phyloP scores from a whole-genome alignment of 106 monocot genomes.

The Hemerocallis citrina region DNA sequence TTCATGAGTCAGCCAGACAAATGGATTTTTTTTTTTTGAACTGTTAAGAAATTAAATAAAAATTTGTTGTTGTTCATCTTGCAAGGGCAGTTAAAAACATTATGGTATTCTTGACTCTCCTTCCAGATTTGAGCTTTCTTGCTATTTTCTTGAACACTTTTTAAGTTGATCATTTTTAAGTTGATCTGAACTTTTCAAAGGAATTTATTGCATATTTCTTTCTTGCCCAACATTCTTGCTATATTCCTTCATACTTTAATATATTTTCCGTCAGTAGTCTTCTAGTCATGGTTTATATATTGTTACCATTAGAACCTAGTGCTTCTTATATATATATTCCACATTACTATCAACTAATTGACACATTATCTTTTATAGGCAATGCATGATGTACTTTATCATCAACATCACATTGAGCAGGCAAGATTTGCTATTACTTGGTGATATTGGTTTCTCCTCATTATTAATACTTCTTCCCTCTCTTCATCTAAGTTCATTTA shows the following conservation, averaged over 20 bases:
- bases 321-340: too few species aligned
- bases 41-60: too few species aligned
- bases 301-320: not conserved
- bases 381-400: constrained; percentile 93
- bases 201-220: not conserved
- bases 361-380: constrained; percentile 32
- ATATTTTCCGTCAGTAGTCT: not conserved
- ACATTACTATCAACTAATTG: not conserved
- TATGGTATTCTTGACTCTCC: not conserved
- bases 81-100: not conserved
- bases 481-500: too few species aligned
- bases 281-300: not conserved
- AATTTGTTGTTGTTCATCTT: not conserved
- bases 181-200: too few species aligned
- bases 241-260: not conserved
- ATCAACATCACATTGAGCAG: constrained; percentile 62
- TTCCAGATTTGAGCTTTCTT: not conserved
- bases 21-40: too few species aligned
- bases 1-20: too few species aligned
- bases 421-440: constrained; percentile 18
- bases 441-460: not conserved
- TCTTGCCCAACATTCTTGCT: too few species aligned
- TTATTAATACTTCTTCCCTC: not conserved
- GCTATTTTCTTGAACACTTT: not conserved
- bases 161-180: not conserved